Base-by-base conservation (phyloP, 768 basidiomycete genomes). In the Suillus tomentosus region DNA sequence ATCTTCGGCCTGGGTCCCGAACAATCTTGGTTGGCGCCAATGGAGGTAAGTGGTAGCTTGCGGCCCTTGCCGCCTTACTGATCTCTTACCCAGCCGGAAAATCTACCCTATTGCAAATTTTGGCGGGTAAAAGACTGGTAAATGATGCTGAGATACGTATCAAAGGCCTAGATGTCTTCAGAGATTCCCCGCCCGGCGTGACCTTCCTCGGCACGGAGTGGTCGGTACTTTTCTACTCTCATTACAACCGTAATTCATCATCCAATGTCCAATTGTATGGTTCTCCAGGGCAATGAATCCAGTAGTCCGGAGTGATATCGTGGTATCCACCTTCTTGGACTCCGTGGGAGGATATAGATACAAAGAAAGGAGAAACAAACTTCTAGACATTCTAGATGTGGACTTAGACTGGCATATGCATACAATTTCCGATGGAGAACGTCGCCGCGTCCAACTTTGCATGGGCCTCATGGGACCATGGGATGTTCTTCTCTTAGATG, bases 371-470 rank as follows among this genome's bases (percentile, higher is more conserved):
- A 82, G 96, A 48, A 94, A 99, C 74, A 77, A 72, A 8, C 83
- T 99, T 4, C 87, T 99, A 61, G 90, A 95, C 76, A 91, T 99
- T 65, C 80, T 99, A 50, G 96, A 99, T 73, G 86, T 99, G 64
- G 97, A 99, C 78, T 79, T 98, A 22, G 92, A 95, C 72, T 99
- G 94, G 95, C 93, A 87, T 66, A 96, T 96, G 94, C 94, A 96
- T 72, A 78, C 88, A 64, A 96, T 99, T 64, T 96, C 95, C 3
- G 97, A 99, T 74, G 97, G 97, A 56, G 97, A 99, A 77, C 85
- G 97, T 60, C 86, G 97, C 2, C 78, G 90, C 2, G 94, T 99
- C 5, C 97, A 99, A 76, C 87, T 99, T 39, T 94, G 93, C 65
- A 95, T 96, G 81, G 96, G 97, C 3, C 83, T 99, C 39, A 99